phyloP scores from a whole-genome alignment of 768 basidiomycete genomes.

The Phylloporus sp. region DNA sequence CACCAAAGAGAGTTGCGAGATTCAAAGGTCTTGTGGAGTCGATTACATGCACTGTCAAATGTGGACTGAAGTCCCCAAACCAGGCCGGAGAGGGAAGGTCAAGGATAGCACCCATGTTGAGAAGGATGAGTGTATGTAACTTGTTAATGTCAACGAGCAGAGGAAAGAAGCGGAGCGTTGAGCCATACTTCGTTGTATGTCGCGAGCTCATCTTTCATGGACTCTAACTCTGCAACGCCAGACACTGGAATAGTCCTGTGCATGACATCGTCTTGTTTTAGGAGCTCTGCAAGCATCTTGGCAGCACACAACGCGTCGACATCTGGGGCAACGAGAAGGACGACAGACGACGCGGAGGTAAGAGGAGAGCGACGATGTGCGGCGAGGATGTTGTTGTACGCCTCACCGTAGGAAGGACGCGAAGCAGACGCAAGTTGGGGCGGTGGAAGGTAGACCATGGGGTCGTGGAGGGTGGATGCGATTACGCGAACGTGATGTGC shows the following conservation, averaged over 20 bases:
- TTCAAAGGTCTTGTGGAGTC: conserved; percentile 92
- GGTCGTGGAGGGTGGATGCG: neutral
- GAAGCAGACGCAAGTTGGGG: conserved; percentile 61
- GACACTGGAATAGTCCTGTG: conserved; percentile 88
- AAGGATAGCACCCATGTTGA: conserved; percentile 89
- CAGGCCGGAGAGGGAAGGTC: conserved; percentile 72
- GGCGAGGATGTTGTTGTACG: conserved; percentile 70
- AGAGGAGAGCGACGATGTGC: conserved; percentile 68
- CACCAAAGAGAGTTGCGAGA: conserved; percentile 78
- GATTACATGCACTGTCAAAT: conserved; percentile 83
- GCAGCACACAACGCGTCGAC: conserved; percentile 92
- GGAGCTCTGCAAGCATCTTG: conserved; percentile 81
- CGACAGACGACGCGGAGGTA: conserved; percentile 77
- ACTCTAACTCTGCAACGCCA: conserved; percentile 73
- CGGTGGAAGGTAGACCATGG: conserved; percentile 73
- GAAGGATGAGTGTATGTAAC: conserved; percentile 85
- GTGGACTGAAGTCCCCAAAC: conserved; percentile 68
- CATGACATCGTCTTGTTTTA: conserved; percentile 92
- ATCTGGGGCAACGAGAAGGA: conserved; percentile 84
- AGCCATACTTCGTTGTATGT: conserved; percentile 62
- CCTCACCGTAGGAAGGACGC: conserved; percentile 63
- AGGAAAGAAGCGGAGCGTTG: neutral
- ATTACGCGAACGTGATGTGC: neutral
- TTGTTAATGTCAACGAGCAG: conserved; percentile 26
- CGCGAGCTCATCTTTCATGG: conserved; percentile 59